phyloP scores from a whole-genome alignment of 768 basidiomycete species.

The Suillus ampliporus region DNA sequence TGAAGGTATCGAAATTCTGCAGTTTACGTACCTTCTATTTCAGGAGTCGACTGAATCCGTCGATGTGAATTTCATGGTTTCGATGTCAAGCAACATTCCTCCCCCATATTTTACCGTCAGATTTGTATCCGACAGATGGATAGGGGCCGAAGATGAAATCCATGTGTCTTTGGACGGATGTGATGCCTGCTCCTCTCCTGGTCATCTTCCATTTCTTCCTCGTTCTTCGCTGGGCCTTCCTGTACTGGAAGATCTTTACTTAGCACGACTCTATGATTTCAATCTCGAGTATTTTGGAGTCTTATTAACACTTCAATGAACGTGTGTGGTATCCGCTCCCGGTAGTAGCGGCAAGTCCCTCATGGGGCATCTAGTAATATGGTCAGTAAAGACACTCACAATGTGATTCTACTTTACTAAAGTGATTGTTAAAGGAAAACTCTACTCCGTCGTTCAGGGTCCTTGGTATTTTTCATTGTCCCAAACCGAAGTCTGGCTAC shows the following conservation, averaged over 20 bases:
- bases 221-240: slow-evolving; percentile 54
- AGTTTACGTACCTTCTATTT: slow-evolving; percentile 74
- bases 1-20: slow-evolving; percentile 80
- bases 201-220: slow-evolving; percentile 75
- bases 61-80: slow-evolving; percentile 80
- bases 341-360: slow-evolving; percentile 82
- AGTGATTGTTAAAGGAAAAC: slow-evolving; percentile 54
- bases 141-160: slow-evolving; percentile 85
- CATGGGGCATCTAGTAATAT: slow-evolving; percentile 69
- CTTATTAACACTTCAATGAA: slow-evolving; percentile 70
- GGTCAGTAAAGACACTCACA: slow-evolving; percentile 54
- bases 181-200: slow-evolving; percentile 73
- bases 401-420: slow-evolving; percentile 12
- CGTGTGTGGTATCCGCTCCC: slow-evolving; percentile 77
- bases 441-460: slow-evolving; percentile 46
- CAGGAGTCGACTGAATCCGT: slow-evolving; percentile 65
- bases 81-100: slow-evolving; percentile 61
- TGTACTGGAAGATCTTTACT: slow-evolving; percentile 51
- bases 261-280: slow-evolving; percentile 56
- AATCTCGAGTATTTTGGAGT: slow-evolving; percentile 90
- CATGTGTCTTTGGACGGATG: slow-evolving; percentile 61
- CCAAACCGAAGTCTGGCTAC: slow-evolving; percentile 62
- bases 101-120: slow-evolving; percentile 76
- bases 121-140: slow-evolving; percentile 89
- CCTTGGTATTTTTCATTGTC: slow-evolving; percentile 67